Evolutionary conservation across 441 rosid genomes (phyloP), one percentile per base, ranked within the genome.

Genomic region (Daphne laureola): DNA sequence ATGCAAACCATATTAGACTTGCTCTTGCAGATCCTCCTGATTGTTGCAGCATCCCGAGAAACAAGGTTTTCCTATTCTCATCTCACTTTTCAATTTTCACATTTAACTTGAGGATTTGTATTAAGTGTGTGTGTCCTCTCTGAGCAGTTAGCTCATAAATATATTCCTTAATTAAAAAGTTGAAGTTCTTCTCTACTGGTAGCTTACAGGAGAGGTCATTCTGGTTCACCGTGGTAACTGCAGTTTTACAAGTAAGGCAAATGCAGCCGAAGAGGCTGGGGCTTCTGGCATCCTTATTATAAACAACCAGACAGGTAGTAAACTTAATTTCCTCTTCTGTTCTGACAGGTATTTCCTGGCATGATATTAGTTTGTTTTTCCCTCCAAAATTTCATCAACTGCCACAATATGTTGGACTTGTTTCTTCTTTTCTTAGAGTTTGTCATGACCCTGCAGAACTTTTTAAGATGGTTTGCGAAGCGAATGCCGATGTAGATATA

Each of bases 391-490:
- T 15, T 3, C 25, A 47, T 3, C 23, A 47, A n/a, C 27, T 17
- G 50, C 25, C 15, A n/a, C 50, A 47, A 4, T 17, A 47, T 17
- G 26, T 31, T 31, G 38, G 4, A 31, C 38, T 5, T 31, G 38
- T 8, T 31, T 44, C 18, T 42, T 18, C 11, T 7, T 56, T 51
- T 50, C 51, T 26, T 11, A 23, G 43, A 12, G 8, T 23, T 45
- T 40, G 31, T 8, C 49, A 38, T 63, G 44, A 12, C 44, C 40
- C n/a, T 59, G 65, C 73, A 78, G 79, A 78, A 47, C 79, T 78
- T 54, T 74, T 72, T 67, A 78, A 78, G 79, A 78, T 78, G 83
- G 79, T 78, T 49, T 78, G 83, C 17, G 78, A 78, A 58, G 51
- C 51, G 5, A 61, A 78, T 46, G 74, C 79, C 17, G 68, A 72